Evolutionary conservation across 768 basidiomycete species (phyloP).

Genomic region (Trametes maxima): DNA sequence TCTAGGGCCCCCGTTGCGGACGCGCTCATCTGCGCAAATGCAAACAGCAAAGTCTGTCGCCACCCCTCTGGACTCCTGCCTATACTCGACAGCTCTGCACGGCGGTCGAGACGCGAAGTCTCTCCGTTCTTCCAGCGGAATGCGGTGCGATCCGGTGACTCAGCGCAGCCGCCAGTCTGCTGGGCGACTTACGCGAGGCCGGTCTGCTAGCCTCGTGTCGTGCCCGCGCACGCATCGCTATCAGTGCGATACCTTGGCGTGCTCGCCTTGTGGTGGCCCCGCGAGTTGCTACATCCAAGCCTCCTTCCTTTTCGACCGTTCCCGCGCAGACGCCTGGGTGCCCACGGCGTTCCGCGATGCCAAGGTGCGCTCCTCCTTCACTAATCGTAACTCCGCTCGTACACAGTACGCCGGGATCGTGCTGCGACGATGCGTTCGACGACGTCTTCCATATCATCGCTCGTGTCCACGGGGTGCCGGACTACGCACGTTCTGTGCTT

Average conservation of each 20-base stretch:
- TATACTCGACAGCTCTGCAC: background rate
- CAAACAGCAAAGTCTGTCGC: slow-evolving; percentile 5
- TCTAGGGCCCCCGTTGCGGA: background rate
- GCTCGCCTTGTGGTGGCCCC: slow-evolving; percentile 3
- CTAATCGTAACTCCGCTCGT: background rate
- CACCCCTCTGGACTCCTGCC: background rate
- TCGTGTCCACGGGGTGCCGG: background rate
- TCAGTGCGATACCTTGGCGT: background rate
- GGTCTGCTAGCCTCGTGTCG: slow-evolving; percentile 15
- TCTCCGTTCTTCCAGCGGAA: background rate
- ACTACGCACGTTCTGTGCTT: background rate
- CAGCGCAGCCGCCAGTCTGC: background rate
- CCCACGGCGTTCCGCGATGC: background rate
- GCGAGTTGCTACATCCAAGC: slow-evolving; percentile 2
- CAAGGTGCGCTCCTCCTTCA: background rate
- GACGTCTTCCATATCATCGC: background rate
- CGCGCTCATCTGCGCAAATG: slow-evolving; percentile 2
- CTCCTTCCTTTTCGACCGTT: background rate
- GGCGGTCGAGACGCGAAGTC: background rate
- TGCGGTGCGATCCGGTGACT: slow-evolving; percentile 6
- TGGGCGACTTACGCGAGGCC: background rate
- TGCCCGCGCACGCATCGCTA: slow-evolving; percentile 1
- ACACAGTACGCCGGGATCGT: background rate
- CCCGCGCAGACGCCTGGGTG: background rate
- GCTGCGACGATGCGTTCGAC: background rate